Evolutionary conservation across 2,329 filamentous ascomycete species (phyloP).

Genomic region (Helminthosporium solani): DNA sequence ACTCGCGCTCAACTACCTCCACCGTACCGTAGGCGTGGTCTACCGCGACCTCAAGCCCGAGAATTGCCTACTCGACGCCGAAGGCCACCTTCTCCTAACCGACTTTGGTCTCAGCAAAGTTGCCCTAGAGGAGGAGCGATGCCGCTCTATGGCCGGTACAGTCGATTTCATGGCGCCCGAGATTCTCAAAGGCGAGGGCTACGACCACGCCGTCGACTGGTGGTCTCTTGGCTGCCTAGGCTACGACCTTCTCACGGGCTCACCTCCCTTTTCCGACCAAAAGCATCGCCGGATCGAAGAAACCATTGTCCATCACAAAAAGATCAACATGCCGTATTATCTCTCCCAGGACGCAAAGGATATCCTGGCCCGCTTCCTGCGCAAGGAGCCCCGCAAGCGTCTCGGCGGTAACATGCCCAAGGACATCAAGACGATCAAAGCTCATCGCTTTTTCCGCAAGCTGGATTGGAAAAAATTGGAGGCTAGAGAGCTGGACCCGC

Average conservation of each 20-base stretch:
- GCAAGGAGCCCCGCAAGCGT: slow-evolving; percentile 89
- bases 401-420: slow-evolving; percentile 86
- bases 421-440: slow-evolving; percentile 81
- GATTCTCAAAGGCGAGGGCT: slow-evolving; percentile 81
- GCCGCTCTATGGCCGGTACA: slow-evolving; percentile 89
- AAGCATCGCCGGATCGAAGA: slow-evolving; percentile 95
- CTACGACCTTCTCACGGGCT: slow-evolving; percentile 88
- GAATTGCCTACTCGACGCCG: slow-evolving; percentile 88
- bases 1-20: slow-evolving; percentile 88
- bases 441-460: slow-evolving; percentile 93
- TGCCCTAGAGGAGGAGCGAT: slow-evolving; percentile 71
- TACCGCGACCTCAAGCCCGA: slow-evolving; percentile 98
- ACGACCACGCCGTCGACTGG: slow-evolving; percentile 96
- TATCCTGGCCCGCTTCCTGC: slow-evolving; percentile 80
- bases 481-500: slow-evolving; percentile 77
- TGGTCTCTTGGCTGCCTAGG: slow-evolving; percentile 95
- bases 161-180: slow-evolving; percentile 99
- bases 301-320: slow-evolving; percentile 93
- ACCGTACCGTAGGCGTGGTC: slow-evolving; percentile 87
- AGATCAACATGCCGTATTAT: slow-evolving; percentile 85
- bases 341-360: slow-evolving; percentile 91
- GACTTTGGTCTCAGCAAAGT: slow-evolving; percentile 98
- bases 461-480: slow-evolving; percentile 92
- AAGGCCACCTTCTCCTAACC: slow-evolving; percentile 90
- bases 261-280: slow-evolving; percentile 83